phyloP scores from a whole-genome alignment of 768 basidiomycete species.

The Lactifluus echinatus region DNA sequence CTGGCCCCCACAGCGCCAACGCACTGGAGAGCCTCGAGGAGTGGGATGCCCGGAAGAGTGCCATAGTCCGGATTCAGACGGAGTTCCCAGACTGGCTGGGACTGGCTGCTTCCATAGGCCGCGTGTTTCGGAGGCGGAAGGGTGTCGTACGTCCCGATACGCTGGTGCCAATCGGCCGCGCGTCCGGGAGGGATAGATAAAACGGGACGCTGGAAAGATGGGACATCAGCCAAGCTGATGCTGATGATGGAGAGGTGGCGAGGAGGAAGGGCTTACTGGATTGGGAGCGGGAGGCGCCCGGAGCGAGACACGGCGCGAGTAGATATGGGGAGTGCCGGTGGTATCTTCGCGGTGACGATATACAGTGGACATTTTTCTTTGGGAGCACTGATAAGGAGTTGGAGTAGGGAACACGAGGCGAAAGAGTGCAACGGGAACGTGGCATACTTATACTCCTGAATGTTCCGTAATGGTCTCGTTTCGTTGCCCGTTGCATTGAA shows the following conservation, averaged over 20 bases:
- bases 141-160: background rate
- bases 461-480: background rate
- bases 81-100: slow-evolving; percentile 11
- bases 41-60: slow-evolving; percentile 7
- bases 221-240: too few species aligned
- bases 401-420: background rate
- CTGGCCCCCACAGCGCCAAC: background rate
- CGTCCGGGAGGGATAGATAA: slow-evolving; percentile 10
- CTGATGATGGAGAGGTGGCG: too few species aligned
- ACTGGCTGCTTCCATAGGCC: background rate
- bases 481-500: too few species aligned
- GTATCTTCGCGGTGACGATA: background rate
- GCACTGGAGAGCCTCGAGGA: slow-evolving; percentile 14
- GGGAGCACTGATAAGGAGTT: background rate
- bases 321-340: background rate
- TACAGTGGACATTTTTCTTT: background rate
- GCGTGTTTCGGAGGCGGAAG: slow-evolving; percentile 6
- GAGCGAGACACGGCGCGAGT: slow-evolving; percentile 4
- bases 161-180: slow-evolving; percentile 14
- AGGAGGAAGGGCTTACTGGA: background rate
- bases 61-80: slow-evolving; percentile 11
- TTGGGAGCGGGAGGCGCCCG: slow-evolving; percentile 13
- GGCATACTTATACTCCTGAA: background rate
- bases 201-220: background rate
- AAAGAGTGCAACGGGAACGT: background rate